Conservation (phyloP, 1,284 basidiomycete species). For the Ustilago esculenta region DNA sequence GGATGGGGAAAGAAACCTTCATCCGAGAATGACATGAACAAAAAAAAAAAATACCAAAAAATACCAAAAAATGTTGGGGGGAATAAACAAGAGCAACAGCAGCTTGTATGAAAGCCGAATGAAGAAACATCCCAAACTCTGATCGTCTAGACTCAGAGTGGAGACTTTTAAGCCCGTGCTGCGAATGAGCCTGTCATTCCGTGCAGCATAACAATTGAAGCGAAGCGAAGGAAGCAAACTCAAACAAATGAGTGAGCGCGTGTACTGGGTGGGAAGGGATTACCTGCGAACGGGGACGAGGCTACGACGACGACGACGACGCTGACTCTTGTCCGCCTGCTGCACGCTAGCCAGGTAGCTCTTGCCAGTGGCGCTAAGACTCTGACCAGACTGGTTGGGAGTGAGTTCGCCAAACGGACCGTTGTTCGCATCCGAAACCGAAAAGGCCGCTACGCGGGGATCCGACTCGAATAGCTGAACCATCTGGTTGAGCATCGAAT, state of each 20-base stretch:
- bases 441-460: slow-evolving; percentile 47
- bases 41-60: too few species aligned
- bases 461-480: slow-evolving; percentile 53
- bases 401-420: slow-evolving; percentile 43
- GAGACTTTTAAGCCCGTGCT: too few species aligned
- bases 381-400: slow-evolving; percentile 39
- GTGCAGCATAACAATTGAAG: too few species aligned
- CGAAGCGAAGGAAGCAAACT: not conserved
- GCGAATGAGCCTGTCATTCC: too few species aligned
- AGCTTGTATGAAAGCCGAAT: too few species aligned
- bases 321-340: slow-evolving; percentile 7
- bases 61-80: too few species aligned
- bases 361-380: slow-evolving; percentile 35
- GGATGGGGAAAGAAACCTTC: too few species aligned
- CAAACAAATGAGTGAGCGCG: not conserved
- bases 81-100: too few species aligned
- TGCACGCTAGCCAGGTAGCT: slow-evolving; percentile 33
- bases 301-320: slow-evolving; percentile 15
- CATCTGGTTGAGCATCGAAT: slow-evolving; percentile 41
- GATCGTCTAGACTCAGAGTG: too few species aligned
- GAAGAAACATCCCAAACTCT: too few species aligned
- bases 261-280: too few species aligned
- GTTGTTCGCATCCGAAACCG: slow-evolving; percentile 52
- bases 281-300: slow-evolving; percentile 24
- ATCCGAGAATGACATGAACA: too few species aligned